Conservation (phyloP, 1,139 yeast genomes). For the Yamadazyma diddensiae region DNA sequence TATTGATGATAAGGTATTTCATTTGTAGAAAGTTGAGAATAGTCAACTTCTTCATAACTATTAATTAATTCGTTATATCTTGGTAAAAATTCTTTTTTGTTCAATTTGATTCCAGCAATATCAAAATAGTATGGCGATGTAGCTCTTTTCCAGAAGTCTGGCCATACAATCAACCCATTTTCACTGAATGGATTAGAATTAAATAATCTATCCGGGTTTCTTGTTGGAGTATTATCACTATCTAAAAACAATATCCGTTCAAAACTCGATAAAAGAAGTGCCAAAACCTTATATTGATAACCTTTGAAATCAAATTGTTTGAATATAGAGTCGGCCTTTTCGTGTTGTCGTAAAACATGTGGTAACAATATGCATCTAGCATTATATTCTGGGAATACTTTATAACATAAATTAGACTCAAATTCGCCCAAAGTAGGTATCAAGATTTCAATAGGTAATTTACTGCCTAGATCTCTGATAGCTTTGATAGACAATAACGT, state of each 20-base stretch:
- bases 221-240: constrained; percentile 71
- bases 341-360: constrained; percentile 43
- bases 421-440: constrained; percentile 70
- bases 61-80: constrained; percentile 27
- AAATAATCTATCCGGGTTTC: constrained; percentile 47
- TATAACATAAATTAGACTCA: constrained; percentile 64
- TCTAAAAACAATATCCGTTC: constrained; percentile 75
- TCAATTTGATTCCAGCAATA: constrained; percentile 33
- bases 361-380: constrained; percentile 54
- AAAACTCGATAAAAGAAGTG: constrained; percentile 71
- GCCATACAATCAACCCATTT: constrained; percentile 44
- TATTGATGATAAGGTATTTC: constrained; percentile 63
- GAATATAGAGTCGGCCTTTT: constrained; percentile 13
- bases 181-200: constrained; percentile 26
- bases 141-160: constrained; percentile 47
- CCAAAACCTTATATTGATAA: constrained; percentile 76
- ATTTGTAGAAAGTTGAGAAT: constrained; percentile 10
- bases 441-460: constrained; percentile 73
- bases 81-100: constrained; percentile 25
- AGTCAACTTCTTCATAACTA: constrained; percentile 13
- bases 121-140: constrained; percentile 41
- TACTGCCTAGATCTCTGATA: constrained; percentile 59
- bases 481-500: constrained; percentile 64
- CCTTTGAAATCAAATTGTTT: constrained; percentile 41
- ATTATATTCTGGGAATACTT: constrained; percentile 60